These are phyloP conservation scores for Globisporangium echinulatum DNA, from an alignment of 352 stramenopile genomes.

Conservation along the genomic window DNA sequence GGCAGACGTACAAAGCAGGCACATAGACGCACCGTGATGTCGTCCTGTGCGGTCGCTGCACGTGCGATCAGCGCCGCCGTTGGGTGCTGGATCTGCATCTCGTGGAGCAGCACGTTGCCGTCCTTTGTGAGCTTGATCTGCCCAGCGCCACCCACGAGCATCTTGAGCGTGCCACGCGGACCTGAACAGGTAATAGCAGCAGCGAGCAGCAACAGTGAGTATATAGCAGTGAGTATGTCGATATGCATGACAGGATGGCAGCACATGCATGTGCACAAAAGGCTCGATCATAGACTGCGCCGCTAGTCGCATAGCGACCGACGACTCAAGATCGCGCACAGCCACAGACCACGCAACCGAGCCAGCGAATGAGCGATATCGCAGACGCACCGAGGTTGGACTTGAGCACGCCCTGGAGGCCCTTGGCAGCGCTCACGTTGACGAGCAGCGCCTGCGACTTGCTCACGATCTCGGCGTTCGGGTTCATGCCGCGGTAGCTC, in stretches of 20 bases:
- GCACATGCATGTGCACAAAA: no score
- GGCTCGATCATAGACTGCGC: no score
- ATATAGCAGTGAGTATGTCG: background rate
- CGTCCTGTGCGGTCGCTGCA: conserved; percentile 96
- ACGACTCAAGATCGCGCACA: background rate
- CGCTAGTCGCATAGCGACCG: background rate
- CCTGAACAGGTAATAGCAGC: conserved; percentile 23
- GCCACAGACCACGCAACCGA: background rate
- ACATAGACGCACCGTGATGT: conserved; percentile 58
- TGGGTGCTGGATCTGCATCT: conserved; percentile 99
- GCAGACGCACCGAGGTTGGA: conserved; percentile 80
- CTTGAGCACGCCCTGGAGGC: conserved; percentile 94
- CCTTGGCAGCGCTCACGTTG: conserved; percentile 96
- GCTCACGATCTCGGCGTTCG: conserved; percentile 96
- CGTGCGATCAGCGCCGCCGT: conserved; percentile 97
- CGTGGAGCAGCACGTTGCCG: conserved; percentile 97
- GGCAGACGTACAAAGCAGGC: background rate
- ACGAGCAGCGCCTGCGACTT: conserved; percentile 94
- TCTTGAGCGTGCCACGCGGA: conserved; percentile 98
- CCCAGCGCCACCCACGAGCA: conserved; percentile 97
- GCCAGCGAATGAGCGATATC: background rate
- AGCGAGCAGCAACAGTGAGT: background rate
- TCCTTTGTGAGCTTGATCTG: conserved; percentile 99
- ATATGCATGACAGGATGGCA: background rate
- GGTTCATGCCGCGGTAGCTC: conserved; percentile 86